phyloP scores from a whole-genome alignment of 2,329 filamentous ascomycete genomes.

The Epichloe scottii region DNA sequence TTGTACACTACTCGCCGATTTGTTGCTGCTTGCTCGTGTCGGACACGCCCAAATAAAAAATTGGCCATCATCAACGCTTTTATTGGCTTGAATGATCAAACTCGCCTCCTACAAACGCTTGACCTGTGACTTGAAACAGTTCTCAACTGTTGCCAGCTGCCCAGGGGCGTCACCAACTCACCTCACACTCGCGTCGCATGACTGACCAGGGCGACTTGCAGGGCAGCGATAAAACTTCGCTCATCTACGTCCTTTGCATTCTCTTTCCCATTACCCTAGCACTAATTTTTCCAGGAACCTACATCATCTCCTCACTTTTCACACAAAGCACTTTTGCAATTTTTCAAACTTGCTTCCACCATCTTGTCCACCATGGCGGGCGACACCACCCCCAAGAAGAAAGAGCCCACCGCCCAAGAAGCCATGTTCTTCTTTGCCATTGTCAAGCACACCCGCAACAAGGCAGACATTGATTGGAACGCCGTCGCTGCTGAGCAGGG shows the following conservation, averaged over 20 bases:
- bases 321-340: background rate
- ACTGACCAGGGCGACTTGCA: background rate
- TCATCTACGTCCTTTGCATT: background rate
- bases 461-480: slow-evolving; percentile 36
- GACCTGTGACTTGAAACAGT: background rate
- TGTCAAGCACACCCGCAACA: slow-evolving; percentile 29
- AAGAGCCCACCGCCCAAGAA: slow-evolving; percentile 27
- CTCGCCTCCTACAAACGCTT: background rate
- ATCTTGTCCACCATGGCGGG: slow-evolving; percentile 17
- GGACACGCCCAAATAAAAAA: background rate
- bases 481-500: slow-evolving; percentile 27
- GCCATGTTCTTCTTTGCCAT: slow-evolving; percentile 32
- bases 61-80: background rate
- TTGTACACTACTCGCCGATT: slow-evolving; percentile 3
- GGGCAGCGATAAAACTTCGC: background rate
- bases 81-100: background rate
- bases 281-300: background rate
- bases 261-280: too few species aligned
- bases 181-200: background rate
- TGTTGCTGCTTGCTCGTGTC: background rate
- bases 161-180: background rate
- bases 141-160: background rate
- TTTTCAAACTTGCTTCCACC: too few species aligned
- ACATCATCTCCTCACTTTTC: too few species aligned
- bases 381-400: slow-evolving; percentile 13